Evolutionary conservation across 768 basidiomycete genomes (phyloP).

Genomic region (Candolleomyces eurysporus): DNA sequence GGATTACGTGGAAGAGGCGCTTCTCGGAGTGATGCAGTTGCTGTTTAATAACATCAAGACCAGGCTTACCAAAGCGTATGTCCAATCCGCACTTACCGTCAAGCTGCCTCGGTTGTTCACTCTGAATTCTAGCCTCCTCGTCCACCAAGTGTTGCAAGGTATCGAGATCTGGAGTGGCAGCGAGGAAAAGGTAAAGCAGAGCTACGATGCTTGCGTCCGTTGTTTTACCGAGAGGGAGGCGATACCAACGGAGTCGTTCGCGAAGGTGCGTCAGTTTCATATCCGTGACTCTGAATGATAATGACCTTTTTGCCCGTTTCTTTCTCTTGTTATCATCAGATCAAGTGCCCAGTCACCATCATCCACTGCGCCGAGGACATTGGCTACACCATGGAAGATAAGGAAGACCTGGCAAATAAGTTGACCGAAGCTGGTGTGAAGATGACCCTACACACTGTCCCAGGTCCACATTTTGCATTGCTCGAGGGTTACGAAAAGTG

Average conservation of each 20-base stretch:
- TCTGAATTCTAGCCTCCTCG: conserved; percentile 9
- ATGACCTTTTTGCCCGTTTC: neutral
- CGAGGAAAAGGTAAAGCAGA: conserved; percentile 14
- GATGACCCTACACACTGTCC: conserved; percentile 19
- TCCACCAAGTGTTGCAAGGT: conserved; percentile 6
- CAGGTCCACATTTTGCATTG: conserved; percentile 28
- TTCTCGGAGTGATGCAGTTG: conserved; percentile 19
- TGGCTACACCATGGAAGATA: conserved; percentile 23
- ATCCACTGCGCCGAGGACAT: conserved; percentile 29
- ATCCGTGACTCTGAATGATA: neutral
- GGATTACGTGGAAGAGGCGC: conserved; percentile 18
- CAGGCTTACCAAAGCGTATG: conserved; percentile 17
- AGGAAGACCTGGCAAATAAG: conserved; percentile 17
- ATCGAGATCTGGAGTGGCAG: conserved; percentile 16
- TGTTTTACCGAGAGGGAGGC: conserved; percentile 17
- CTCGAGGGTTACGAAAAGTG: conserved; percentile 23
- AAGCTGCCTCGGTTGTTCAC: neutral
- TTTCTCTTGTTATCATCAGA: conserved; percentile 8
- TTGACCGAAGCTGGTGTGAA: conserved; percentile 20
- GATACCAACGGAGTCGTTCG: conserved; percentile 11
- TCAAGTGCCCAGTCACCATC: conserved; percentile 25
- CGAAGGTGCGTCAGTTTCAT: conserved; percentile 14
- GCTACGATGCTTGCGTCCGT: conserved; percentile 13
- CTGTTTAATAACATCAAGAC: conserved; percentile 18
- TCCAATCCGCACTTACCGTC: neutral